These are phyloP conservation scores for Rhytidiadelphus loreus DNA, from an alignment of 225 moss, liverwort and hornwort genomes.

Conservation along the genomic window DNA sequence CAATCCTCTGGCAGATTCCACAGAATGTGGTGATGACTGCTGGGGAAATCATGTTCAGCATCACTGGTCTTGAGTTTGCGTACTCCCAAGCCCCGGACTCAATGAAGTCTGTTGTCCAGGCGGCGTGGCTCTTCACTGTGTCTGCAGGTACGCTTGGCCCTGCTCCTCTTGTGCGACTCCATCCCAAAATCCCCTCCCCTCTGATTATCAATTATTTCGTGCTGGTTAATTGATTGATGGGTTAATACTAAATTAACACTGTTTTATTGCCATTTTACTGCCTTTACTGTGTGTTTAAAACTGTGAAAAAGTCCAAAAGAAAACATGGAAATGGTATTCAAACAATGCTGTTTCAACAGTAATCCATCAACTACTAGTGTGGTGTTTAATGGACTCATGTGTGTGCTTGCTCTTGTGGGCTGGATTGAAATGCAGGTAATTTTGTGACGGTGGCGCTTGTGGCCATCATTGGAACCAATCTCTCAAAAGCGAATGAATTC, in stretches of 20 bases:
- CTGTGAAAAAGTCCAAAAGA: too few species aligned
- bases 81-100: slow-evolving; percentile 87
- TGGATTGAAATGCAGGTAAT: slow-evolving; percentile 59
- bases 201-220: neutral
- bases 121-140: slow-evolving; percentile 78
- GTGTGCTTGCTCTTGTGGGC: neutral
- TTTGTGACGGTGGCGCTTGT: slow-evolving; percentile 75
- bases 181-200: neutral
- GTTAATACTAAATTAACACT: neutral
- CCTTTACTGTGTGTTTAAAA: neutral
- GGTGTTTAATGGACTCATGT: neutral
- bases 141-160: slow-evolving; percentile 47
- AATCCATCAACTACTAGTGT: neutral
- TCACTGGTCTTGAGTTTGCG: slow-evolving; percentile 89
- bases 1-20: slow-evolving; percentile 83
- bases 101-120: slow-evolving; percentile 88
- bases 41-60: slow-evolving; percentile 94
- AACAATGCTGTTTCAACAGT: neutral
- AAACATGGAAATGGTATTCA: neutral
- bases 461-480: slow-evolving; percentile 59
- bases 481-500: slow-evolving; percentile 70
- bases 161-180: neutral
- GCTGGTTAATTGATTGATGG: neutral
- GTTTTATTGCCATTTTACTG: neutral
- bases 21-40: slow-evolving; percentile 72